A percentile compares a stretch with the other conserved stretches of the same genome.
Conservation (phyloP, 2,329 filamentous ascomycete genomes). For the Aspergillus niger region DNA sequence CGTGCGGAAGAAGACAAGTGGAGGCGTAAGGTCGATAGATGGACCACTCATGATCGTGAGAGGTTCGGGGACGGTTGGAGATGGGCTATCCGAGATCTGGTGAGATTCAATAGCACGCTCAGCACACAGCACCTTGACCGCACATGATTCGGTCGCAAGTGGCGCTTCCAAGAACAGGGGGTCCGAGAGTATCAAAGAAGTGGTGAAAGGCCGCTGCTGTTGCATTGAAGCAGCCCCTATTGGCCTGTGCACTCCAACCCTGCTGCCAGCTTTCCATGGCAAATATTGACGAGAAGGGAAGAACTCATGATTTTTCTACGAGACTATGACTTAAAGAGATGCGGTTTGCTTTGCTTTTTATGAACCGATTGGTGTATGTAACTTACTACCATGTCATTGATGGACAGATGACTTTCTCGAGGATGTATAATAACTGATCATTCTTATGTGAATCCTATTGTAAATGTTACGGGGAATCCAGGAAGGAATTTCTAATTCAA, state of each 20-base stretch:
- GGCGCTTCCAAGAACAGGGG: not conserved
- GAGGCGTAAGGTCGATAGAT: constrained; percentile 83
- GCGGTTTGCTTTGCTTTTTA: not conserved
- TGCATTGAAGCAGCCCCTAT: not conserved
- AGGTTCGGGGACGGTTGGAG: constrained; percentile 63
- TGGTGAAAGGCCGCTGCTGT: not conserved
- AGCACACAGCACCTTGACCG: constrained; percentile 15
- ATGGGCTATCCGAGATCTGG: constrained; percentile 67
- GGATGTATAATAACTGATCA: not conserved
- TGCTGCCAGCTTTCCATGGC: not conserved
- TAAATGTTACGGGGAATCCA: not conserved
- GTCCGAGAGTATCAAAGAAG: not conserved
- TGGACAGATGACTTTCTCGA: not conserved
- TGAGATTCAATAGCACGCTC: constrained; percentile 31
- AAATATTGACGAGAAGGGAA: not conserved
- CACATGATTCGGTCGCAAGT: constrained; percentile 11
- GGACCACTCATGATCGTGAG: constrained; percentile 65
- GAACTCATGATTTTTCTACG: not conserved
- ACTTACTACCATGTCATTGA: not conserved
- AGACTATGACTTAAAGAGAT: constrained; percentile 1
- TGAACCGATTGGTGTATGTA: not conserved
- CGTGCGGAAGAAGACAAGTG: constrained; percentile 89
- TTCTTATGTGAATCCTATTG: not conserved
- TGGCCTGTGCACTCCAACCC: not conserved
- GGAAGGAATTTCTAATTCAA: not conserved